Percentiles rank a stretch among this genome's conserved stretches.
Evolutionary conservation across 192 early-diverging fungal species (phyloP).

Genomic region (Dispira parvispora): DNA sequence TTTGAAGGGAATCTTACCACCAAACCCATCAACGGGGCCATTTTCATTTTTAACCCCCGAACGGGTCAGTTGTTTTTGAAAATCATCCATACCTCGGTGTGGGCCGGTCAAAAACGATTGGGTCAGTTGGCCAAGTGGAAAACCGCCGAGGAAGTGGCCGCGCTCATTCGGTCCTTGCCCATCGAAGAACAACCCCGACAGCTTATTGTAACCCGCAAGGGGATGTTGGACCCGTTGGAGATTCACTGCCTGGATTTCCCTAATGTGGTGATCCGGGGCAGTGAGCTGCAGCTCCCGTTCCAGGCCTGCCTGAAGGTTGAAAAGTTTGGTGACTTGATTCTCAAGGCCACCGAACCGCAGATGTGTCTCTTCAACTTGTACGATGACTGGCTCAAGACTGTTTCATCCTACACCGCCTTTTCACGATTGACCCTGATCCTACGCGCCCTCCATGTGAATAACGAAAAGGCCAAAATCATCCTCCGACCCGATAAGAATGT

Average conservation of each 20-base stretch:
- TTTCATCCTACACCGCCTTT: conserved; percentile 96
- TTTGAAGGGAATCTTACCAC: conserved; percentile 96
- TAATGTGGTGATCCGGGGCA: conserved; percentile 97
- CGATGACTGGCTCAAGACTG: conserved; percentile 93
- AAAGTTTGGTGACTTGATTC: conserved; percentile 96
- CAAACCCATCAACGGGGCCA: conserved; percentile 98
- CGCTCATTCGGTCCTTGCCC: conserved; percentile 93
- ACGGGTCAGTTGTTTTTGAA: conserved; percentile 98
- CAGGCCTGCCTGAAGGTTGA: conserved; percentile 95
- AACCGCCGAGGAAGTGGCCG: conserved; percentile 99
- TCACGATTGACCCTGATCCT: conserved; percentile 91
- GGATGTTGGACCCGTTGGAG: conserved; percentile 98
- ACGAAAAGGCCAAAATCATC: conserved; percentile 93
- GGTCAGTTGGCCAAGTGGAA: conserved; percentile 99
- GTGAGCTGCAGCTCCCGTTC: conserved; percentile 94
- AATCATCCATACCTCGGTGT: conserved; percentile 98
- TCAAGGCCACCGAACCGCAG: conserved; percentile 95
- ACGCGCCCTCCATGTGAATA: conserved; percentile 93
- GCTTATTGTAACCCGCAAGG: conserved; percentile 97
- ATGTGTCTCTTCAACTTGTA: conserved; percentile 83
- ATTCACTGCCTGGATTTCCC: conserved; percentile 85
- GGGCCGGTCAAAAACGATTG: conserved; percentile 98
- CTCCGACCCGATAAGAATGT: conserved; percentile 86
- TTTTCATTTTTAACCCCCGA: conserved; percentile 97
- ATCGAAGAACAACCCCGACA: conserved; percentile 99